These are phyloP conservation scores for Lathyrus tuberosus DNA, from an alignment of 306 rosid genomes.

Conservation along the genomic window DNA sequence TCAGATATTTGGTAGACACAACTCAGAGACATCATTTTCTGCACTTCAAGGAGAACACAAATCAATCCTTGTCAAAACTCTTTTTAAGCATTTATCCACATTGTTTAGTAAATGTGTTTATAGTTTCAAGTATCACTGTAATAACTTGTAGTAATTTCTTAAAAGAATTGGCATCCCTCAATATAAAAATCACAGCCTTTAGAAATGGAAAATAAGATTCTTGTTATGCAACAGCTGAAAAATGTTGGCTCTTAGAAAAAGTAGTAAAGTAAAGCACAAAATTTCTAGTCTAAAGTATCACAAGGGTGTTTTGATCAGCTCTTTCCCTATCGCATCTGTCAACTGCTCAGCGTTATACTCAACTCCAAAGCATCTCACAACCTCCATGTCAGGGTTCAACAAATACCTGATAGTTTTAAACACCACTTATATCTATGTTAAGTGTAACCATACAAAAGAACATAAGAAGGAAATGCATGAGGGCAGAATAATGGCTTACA, in stretches of 20 bases:
- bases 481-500: slow-evolving; percentile 53
- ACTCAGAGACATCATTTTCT: neutral
- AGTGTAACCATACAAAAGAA: too few species aligned
- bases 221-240: slow-evolving; percentile 11
- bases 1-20: neutral
- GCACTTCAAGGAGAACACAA: neutral
- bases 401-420: slow-evolving; percentile 64
- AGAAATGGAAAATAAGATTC: slow-evolving; percentile 11
- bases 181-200: neutral
- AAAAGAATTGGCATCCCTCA: neutral
- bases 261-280: neutral
- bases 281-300: slow-evolving; percentile 37
- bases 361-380: slow-evolving; percentile 78
- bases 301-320: slow-evolving; percentile 48
- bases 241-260: neutral
- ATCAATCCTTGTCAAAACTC: neutral
- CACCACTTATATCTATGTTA: too few species aligned
- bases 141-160: neutral
- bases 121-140: neutral
- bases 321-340: slow-evolving; percentile 61
- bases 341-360: slow-evolving; percentile 79
- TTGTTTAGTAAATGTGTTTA: neutral
- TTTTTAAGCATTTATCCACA: neutral
- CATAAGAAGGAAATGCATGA: too few species aligned
- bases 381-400: slow-evolving; percentile 82